Evolutionary conservation across 805 yeast genomes (phyloP).

Genomic region (Candida chauliodis): DNA sequence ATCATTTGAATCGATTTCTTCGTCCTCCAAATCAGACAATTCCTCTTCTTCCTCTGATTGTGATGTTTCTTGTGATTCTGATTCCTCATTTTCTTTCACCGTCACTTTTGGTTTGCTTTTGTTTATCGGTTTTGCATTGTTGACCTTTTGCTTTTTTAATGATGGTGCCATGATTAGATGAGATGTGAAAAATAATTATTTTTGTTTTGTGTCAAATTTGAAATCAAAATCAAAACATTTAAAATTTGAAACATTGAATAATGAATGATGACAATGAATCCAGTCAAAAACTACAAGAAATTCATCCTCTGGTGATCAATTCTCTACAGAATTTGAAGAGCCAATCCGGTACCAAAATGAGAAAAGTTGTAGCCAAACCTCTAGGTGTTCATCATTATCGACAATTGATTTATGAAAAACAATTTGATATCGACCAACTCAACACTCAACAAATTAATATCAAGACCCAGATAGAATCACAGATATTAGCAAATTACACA

Average conservation of each 20-base stretch:
- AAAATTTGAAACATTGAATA: constrained; percentile 1
- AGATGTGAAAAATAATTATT: constrained; percentile 1
- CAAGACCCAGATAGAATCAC: constrained; percentile 35
- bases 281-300: background rate
- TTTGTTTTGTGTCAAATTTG: constrained; percentile 2
- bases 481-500: constrained; percentile 33
- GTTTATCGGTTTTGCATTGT: constrained; percentile 10
- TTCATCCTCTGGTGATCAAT: constrained; percentile 5
- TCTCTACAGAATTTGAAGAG: constrained; percentile 4
- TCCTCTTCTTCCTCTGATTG: constrained; percentile 15
- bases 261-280: background rate
- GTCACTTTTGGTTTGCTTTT: constrained; percentile 2
- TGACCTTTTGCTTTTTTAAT: constrained; percentile 20
- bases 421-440: constrained; percentile 15
- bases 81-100: constrained; percentile 7
- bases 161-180: constrained; percentile 16
- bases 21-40: constrained; percentile 12
- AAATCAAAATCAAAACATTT: constrained; percentile 2
- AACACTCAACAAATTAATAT: constrained; percentile 21
- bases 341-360: background rate
- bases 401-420: constrained; percentile 13
- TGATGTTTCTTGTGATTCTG: background rate
- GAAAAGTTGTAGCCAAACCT: background rate
- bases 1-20: constrained; percentile 14
- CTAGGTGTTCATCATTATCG: background rate